Evolutionary conservation across 169 alveolate species (phyloP), one percentile per base, ranked within the genome.

Genomic region (Perkinsus olseni): DNA sequence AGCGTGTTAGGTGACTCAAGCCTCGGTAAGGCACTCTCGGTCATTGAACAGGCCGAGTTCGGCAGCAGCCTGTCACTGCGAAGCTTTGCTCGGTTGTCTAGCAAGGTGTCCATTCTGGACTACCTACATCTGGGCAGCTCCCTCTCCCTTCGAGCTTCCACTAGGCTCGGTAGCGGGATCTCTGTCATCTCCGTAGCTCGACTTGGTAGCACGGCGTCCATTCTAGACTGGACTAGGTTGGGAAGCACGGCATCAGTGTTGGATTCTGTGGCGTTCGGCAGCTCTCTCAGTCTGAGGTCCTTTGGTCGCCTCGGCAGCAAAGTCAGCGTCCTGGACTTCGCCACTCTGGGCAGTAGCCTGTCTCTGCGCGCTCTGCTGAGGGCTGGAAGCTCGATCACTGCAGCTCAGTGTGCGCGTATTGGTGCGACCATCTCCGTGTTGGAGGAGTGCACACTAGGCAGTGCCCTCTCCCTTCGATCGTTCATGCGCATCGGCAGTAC

Each of bases 191-290:
- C n/a, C 28, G 48, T 17, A 4, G 92, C 92, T 90, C 48, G 45
- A n/a, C 38, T 90, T 90, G 48, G 92, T 13, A 38, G 45, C 92
- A 6, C 36, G 40, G 36, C 31, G 13, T 24, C 39, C n/a, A 20
- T 38, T 39, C 38, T 90, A 36, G 92, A 90, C 45, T 24, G 36
- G 50, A 21, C 38, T 21, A 90, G 31, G 21, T 38, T 90, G 31
- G 92, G 92, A 6, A 28, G 31, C 50, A 34, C 39, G 31, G 39
- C 50, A 31, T 51, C 93, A n/a, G 39, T 90, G 39, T 51, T n/a
- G n/a, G 95, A 92, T 91, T 37, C 40, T n/a, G 92, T 94, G 38
- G 91, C 51, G 24, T 92, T 37, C n/a, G 94, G 39, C 31, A 91
- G 74, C 38, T 38, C 92, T 1, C 24, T 50, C 62, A 82, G 38